Conservation (phyloP, 2,329 filamentous ascomycete genomes). For the Xylaria multiplex region DNA sequence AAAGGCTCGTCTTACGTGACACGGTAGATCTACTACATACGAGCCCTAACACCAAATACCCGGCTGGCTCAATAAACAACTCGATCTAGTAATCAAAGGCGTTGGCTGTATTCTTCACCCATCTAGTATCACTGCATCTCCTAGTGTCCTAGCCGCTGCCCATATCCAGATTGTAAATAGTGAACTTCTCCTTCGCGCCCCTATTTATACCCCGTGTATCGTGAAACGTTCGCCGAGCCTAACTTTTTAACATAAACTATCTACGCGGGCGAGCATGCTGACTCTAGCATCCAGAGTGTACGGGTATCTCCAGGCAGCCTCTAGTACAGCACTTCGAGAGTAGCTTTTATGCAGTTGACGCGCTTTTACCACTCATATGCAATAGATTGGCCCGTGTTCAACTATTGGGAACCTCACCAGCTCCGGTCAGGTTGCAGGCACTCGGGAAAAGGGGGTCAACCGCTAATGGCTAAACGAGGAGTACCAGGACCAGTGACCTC, state of each 20-base stretch:
- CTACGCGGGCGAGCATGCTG: neutral
- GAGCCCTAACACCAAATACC: no score
- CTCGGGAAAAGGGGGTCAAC: slow-evolving; percentile 19
- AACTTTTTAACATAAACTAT: neutral
- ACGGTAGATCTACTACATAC: no score
- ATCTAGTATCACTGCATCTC: no score
- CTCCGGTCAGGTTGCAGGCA: slow-evolving; percentile 31
- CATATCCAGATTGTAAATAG: no score
- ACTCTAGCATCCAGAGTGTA: slow-evolving; percentile 1
- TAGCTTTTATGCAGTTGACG: slow-evolving; percentile 31
- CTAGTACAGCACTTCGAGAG: slow-evolving; percentile 16
- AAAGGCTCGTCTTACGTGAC: no score
- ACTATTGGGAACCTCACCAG: slow-evolving; percentile 18
- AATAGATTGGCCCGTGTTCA: slow-evolving; percentile 15
- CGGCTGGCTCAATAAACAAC: no score
- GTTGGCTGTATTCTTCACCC: no score
- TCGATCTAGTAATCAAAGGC: no score
- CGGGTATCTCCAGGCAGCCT: neutral
- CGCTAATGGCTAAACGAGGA: slow-evolving; percentile 18
- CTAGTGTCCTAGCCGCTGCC: no score
- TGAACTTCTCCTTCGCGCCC: no score
- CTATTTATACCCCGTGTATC: neutral
- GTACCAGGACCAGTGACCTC: slow-evolving; percentile 7
- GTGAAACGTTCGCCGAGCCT: slow-evolving; percentile 13
- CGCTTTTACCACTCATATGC: slow-evolving; percentile 26